Evolutionary conservation across 768 basidiomycete species (phyloP).

Genomic region (Austroboletus festivus): DNA sequence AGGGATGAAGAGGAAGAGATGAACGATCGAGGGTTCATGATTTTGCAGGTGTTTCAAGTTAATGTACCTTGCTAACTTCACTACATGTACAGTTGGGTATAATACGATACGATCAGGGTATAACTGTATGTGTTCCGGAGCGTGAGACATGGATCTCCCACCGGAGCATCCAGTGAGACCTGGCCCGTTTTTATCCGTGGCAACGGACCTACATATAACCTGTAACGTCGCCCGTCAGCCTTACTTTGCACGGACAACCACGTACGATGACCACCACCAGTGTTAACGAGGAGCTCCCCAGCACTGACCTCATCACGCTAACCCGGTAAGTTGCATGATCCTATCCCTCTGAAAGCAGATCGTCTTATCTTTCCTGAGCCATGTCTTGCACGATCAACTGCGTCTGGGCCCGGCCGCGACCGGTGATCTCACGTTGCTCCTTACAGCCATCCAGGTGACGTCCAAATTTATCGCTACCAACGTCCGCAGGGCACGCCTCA

Average conservation of each 20-base stretch:
- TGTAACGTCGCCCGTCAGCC: neutral
- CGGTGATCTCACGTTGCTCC: conserved; percentile 90
- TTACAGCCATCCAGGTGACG: conserved; percentile 93
- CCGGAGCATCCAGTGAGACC: conserved; percentile 9
- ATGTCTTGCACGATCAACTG: conserved; percentile 85
- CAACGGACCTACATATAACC: conserved; percentile 10
- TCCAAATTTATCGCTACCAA: conserved; percentile 98
- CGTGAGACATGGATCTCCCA: conserved; percentile 21
- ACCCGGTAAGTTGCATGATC: conserved; percentile 59
- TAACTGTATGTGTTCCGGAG: conserved; percentile 18
- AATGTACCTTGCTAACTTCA: conserved; percentile 13
- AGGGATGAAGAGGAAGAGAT: conserved; percentile 70
- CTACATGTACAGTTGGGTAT: conserved; percentile 11
- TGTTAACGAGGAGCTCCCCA: conserved; percentile 61
- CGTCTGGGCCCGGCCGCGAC: conserved; percentile 80
- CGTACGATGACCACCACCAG: conserved; percentile 26
- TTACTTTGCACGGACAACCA: neutral
- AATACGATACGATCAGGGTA: conserved; percentile 5
- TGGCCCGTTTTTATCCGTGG: conserved; percentile 22
- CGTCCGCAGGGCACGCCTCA: conserved; percentile 93
- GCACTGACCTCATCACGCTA: conserved; percentile 87
- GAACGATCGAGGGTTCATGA: conserved; percentile 24
- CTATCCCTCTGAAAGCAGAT: neutral
- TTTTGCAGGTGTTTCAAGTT: neutral
- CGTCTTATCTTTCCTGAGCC: conserved; percentile 42